These are phyloP conservation scores for Ensete ventricosum DNA, from an alignment of 176 grass and related monocot species.

Conservation along the genomic window DNA sequence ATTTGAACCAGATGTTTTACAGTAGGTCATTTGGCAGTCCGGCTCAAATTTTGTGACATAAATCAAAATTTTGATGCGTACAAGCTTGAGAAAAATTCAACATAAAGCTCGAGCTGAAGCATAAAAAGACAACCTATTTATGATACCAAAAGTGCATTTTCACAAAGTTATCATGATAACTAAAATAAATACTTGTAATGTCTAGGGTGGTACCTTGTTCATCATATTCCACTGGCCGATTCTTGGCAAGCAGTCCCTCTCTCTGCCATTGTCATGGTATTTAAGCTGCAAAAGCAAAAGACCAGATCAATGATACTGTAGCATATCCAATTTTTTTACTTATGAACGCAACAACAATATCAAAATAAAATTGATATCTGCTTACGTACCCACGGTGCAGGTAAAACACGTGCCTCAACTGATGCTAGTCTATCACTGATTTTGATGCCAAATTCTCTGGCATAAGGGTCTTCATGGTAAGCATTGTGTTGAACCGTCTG, in stretches of 20 bases:
- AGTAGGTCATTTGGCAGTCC: background rate
- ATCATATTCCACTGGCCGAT: constrained; percentile 99
- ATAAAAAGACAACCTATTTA: background rate
- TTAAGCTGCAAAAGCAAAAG: constrained; percentile 53
- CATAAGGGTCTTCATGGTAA: constrained; percentile 82
- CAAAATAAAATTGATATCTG: background rate
- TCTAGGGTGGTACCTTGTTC: constrained; percentile 56
- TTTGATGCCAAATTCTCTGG: constrained; percentile 87
- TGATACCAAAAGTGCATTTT: background rate
- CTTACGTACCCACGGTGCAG: constrained; percentile 69
- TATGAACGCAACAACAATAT: background rate
- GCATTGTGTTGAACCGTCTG: constrained; percentile 83
- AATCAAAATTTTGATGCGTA: background rate
- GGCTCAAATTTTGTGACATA: background rate
- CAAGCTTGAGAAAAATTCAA: background rate
- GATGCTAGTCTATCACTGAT: constrained; percentile 76
- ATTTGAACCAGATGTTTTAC: no score
- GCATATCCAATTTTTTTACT: background rate
- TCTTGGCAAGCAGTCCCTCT: constrained; percentile 86
- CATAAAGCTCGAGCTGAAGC: background rate
- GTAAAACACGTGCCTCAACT: constrained; percentile 82
- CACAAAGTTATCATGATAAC: no score
- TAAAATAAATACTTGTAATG: background rate
- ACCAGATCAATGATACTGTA: background rate
- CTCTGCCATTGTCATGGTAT: constrained; percentile 79